Conservation (phyloP, 179 eudicot genomes). For the Amaranthus tricolor region DNA sequence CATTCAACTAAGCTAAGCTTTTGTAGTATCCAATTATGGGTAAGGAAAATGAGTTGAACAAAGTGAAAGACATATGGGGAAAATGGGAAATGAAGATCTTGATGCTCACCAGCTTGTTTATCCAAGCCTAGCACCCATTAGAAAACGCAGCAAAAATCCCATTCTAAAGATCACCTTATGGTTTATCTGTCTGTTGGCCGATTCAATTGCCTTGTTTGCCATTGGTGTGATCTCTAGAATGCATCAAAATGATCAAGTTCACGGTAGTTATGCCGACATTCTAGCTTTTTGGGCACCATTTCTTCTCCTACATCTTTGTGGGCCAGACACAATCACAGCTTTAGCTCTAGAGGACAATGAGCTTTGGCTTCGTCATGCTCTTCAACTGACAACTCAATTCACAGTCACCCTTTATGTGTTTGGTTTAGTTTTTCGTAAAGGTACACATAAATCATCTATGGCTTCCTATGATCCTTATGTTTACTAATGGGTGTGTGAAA, state of each 20-base stretch:
- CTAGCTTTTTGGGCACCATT: conserved; percentile 37
- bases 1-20: no score
- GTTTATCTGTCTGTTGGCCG: conserved; percentile 15
- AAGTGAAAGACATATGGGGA: conserved; percentile 14
- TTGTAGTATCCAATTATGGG: no score
- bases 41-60: no score
- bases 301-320: conserved; percentile 39
- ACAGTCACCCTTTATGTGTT: conserved; percentile 12
- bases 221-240: conserved; percentile 29
- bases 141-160: conserved; percentile 23
- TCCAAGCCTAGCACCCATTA: conserved; percentile 28
- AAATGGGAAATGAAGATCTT: conserved; percentile 28
- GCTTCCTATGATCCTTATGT: conserved; percentile 8
- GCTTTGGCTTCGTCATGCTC: conserved; percentile 37
- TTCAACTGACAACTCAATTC: conserved; percentile 21
- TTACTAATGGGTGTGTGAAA: conserved; percentile 7
- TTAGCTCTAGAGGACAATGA: conserved; percentile 34
- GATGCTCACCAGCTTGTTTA: conserved; percentile 26
- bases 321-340: conserved; percentile 41
- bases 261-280: background rate
- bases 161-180: conserved; percentile 10
- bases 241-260: background rate
- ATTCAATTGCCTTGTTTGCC: conserved; percentile 23
- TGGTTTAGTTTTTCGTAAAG: background rate
- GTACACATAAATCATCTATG: background rate